Evolutionary conservation across 495 filamentous ascomycete genomes (phyloP), one percentile per base, ranked within the genome.

Genomic region (Penicillium paradoxum): DNA sequence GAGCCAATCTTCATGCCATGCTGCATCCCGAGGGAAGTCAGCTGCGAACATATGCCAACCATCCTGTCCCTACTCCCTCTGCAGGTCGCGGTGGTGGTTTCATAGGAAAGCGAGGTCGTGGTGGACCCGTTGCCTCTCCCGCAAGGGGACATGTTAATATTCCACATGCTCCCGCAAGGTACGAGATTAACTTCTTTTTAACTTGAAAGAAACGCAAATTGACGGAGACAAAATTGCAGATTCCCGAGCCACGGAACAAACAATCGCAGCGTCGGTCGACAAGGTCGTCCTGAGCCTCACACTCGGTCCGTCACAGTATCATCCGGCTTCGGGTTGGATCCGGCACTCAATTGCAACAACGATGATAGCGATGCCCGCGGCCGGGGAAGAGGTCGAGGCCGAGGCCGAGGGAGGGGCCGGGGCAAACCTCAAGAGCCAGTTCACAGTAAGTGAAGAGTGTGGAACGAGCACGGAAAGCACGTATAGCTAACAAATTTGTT

Each of bases 271-370:
- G 2, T 25, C 4, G 8, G 8, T 18, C 24, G n/a, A 2, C 9
- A 22, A 44, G 34, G 46, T n/a, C 33, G n/a, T 8, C 21, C 34
- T 17, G 46, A 34, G 24, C 22, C 22, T 15, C 33, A 9, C 18
- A 15, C 13, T 22, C 21, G 40, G 4, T 43, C 49, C 2, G 21
- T 17, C 6, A 25, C 40, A 19, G 19, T 42, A n/a, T 43, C 9
- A 14, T 25, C 47, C 36, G 30, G 55, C 15, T 11, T 29, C 27
- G 24, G 27, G 25, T 44, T 57, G 9, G 60, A 67, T 36, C 63
- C 65, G 39, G 63, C 67, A 0, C 45, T 70, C 4, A 62, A 63
- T 19, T 37, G 21, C 18, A 62, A 66, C 22, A 66, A 57, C 9
- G 42, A 32, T 8, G 44, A 33, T 18, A 36, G n/a, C 6, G 49